Percentiles rank a stretch among this genome's conserved stretches.
Evolutionary conservation across 768 basidiomycete species (phyloP).

Genomic region (Galerina marginata): DNA sequence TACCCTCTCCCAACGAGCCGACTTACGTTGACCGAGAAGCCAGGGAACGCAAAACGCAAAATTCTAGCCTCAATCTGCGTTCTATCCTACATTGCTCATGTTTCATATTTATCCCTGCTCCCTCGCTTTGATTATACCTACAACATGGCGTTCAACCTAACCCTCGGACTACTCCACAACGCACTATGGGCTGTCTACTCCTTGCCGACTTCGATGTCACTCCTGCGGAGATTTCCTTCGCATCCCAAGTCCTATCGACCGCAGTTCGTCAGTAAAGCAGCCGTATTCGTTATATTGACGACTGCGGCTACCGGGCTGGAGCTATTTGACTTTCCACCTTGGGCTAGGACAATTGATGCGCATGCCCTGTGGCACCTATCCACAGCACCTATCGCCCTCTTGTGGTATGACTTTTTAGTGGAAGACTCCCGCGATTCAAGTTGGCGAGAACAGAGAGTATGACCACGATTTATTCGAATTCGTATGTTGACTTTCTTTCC

Average conservation of each 20-base stretch:
- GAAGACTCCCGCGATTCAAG: constrained; percentile 73
- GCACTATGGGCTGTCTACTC: constrained; percentile 81
- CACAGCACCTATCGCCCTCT: constrained; percentile 75
- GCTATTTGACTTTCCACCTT: constrained; percentile 89
- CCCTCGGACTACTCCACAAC: constrained; percentile 80
- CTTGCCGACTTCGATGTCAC: constrained; percentile 50
- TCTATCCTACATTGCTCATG: constrained; percentile 66
- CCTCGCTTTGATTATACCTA: constrained; percentile 92
- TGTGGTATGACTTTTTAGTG: constrained; percentile 89
- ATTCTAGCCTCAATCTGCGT: constrained; percentile 59
- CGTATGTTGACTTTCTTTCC: not conserved
- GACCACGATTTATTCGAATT: not conserved
- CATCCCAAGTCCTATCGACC: constrained; percentile 65
- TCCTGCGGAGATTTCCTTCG: constrained; percentile 60
- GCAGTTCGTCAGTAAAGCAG: constrained; percentile 55
- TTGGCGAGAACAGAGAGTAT: constrained; percentile 54
- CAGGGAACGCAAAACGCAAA: constrained; percentile 27
- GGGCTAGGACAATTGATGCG: constrained; percentile 79
- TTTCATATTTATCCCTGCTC: constrained; percentile 77
- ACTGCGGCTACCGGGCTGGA: constrained; percentile 81
- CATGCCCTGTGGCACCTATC: constrained; percentile 93
- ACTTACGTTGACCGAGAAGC: constrained; percentile 27
- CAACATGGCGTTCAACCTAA: constrained; percentile 87
- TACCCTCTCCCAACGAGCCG: constrained; percentile 47
- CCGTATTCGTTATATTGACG: constrained; percentile 68